These are phyloP conservation scores for Wickerhamiella dianesei DNA, from an alignment of 805 yeast species.

Conservation along the genomic window DNA sequence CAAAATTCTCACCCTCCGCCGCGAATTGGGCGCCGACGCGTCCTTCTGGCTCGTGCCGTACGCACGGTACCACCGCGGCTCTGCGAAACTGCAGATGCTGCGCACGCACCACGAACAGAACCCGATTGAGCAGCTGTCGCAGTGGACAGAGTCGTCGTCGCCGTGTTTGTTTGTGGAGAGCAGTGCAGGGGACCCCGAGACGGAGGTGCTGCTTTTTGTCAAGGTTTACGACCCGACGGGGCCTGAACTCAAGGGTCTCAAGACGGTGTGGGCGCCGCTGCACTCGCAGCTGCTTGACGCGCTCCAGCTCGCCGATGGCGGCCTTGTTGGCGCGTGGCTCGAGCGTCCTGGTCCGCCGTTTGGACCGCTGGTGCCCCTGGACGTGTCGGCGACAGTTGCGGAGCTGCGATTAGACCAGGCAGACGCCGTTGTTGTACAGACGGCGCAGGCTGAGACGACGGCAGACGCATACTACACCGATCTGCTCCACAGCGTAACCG, in stretches of 20 bases:
- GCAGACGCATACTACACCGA: slow-evolving; percentile 24
- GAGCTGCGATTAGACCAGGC: slow-evolving; percentile 25
- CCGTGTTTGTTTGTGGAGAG: slow-evolving; percentile 16
- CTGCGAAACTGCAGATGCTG: slow-evolving; percentile 7
- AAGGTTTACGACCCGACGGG: slow-evolving; percentile 31
- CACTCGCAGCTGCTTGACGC: not conserved
- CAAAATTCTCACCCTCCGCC: slow-evolving; percentile 3
- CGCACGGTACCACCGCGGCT: slow-evolving; percentile 9
- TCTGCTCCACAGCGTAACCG: slow-evolving; percentile 21
- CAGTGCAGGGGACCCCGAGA: slow-evolving; percentile 6
- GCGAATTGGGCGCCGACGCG: slow-evolving; percentile 3
- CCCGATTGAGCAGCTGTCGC: slow-evolving; percentile 7
- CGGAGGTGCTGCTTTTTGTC: slow-evolving; percentile 11
- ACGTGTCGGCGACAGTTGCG: not conserved
- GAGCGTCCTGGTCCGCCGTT: not conserved
- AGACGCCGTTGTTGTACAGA: slow-evolving; percentile 14
- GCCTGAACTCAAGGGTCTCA: not conserved
- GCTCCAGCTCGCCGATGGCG: not conserved
- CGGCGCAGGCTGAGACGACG: not conserved
- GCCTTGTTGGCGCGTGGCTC: not conserved
- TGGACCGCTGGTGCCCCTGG: not conserved
- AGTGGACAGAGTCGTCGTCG: slow-evolving; percentile 7
- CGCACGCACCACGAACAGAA: slow-evolving; percentile 3
- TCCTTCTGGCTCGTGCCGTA: slow-evolving; percentile 12
- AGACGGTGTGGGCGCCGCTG: not conserved